Evolutionary conservation across 257 asterid species (phyloP).

Genomic region (Striga asiatica): DNA sequence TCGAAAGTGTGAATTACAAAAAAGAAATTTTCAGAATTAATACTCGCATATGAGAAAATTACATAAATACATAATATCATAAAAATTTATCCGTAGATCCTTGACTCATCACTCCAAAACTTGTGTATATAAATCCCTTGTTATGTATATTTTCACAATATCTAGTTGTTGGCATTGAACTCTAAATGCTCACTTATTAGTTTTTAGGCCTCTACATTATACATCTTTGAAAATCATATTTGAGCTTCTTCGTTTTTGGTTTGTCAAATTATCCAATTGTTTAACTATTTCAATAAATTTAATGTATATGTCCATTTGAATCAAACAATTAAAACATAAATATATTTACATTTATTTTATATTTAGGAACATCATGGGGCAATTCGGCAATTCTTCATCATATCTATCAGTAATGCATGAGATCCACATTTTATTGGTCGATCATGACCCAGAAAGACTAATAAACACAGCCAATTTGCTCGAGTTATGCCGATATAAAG

Average conservation of each 20-base stretch:
- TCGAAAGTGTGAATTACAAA: not conserved
- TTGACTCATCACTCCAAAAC: not conserved
- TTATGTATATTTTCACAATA: not conserved
- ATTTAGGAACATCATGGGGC: slow-evolving; percentile 11
- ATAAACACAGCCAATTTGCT: slow-evolving; percentile 12
- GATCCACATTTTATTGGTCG: slow-evolving; percentile 33
- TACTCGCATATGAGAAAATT: not conserved
- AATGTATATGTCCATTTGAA: no score
- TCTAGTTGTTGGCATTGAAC: not conserved
- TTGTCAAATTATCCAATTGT: not conserved
- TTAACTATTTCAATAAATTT: not conserved
- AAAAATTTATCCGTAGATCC: not conserved
- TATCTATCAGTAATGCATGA: slow-evolving; percentile 18
- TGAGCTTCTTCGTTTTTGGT: not conserved
- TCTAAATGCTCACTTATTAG: no score
- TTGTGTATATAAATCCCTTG: not conserved
- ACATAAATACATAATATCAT: not conserved
- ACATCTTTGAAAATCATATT: not conserved
- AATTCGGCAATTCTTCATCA: slow-evolving; percentile 9
- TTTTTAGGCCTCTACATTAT: no score
- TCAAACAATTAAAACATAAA: not conserved
- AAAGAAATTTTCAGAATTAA: not conserved
- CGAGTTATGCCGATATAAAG: slow-evolving; percentile 28
- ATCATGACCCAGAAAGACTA: slow-evolving; percentile 18
- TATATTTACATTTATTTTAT: not conserved